Percentiles rank a stretch among this genome's conserved stretches.
These are phyloP conservation scores for Vicia sativa DNA, from an alignment of 306 rosid species.

Conservation along the genomic window DNA sequence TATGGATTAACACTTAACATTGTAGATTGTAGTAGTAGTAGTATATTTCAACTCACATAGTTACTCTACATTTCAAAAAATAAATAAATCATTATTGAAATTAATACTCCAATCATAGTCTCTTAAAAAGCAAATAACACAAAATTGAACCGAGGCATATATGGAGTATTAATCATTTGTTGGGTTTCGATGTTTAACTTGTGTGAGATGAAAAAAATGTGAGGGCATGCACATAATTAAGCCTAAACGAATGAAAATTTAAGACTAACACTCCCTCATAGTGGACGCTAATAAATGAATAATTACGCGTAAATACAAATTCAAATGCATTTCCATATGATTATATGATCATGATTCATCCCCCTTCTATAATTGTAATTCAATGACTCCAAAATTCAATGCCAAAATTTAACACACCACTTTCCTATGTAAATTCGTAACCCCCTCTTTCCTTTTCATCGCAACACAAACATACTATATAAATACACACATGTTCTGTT, in stretches of 20 bases:
- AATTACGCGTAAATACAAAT: conserved; percentile 30
- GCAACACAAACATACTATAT: background rate
- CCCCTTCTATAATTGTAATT: conserved; percentile 41
- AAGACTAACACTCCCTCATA: conserved; percentile 1
- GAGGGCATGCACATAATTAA: no score
- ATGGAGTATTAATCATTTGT: no score
- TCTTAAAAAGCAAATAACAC: no score
- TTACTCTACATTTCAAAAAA: no score
- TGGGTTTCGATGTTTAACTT: no score
- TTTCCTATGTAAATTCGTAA: conserved; percentile 45
- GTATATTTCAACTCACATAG: no score
- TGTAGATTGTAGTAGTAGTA: no score
- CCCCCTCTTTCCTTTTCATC: conserved; percentile 38
- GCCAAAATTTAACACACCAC: conserved; percentile 30
- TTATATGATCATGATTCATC: conserved; percentile 42
- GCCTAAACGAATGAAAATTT: background rate
- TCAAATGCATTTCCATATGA: conserved; percentile 16
- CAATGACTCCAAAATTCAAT: conserved; percentile 21
- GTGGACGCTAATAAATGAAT: background rate
- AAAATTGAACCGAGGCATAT: no score
- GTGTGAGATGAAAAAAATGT: no score
- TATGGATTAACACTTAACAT: no score
- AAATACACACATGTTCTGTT: background rate
- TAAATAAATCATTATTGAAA: no score
- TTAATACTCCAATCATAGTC: no score